Evolutionary conservation across 371 early-diverging fungal genomes (phyloP).

Genomic region (Mortierella sp.): DNA sequence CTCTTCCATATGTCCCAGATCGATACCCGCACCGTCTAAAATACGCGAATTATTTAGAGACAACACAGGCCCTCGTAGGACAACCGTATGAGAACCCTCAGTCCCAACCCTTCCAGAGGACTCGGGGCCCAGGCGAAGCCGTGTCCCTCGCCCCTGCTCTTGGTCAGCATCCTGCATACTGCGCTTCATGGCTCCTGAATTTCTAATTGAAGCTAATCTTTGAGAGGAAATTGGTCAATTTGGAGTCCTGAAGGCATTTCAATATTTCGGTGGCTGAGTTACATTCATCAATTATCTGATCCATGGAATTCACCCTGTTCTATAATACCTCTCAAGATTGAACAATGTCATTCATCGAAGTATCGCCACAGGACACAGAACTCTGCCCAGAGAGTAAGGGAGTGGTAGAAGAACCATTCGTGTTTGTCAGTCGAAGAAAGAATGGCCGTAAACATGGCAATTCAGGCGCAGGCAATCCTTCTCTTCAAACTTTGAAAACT

Average conservation of each 20-base stretch:
- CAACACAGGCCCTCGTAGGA: constrained; percentile 15
- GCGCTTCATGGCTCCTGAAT: constrained; percentile 32
- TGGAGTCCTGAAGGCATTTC: background rate
- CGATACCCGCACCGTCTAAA: constrained; percentile 5
- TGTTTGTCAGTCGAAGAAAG: constrained; percentile 36
- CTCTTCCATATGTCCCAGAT: constrained; percentile 7
- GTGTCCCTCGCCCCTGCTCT: constrained; percentile 18
- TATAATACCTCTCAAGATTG: background rate
- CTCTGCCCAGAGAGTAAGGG: too few relatives aligned
- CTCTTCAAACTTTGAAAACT: background rate
- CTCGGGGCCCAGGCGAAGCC: constrained; percentile 8
- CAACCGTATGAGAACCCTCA: constrained; percentile 21
- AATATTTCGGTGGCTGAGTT: constrained; percentile 7
- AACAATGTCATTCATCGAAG: constrained; percentile 17
- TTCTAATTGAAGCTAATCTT: background rate
- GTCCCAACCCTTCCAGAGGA: background rate
- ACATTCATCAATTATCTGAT: background rate
- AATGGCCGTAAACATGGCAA: constrained; percentile 12
- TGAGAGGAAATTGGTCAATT: background rate
- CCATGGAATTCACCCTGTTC: background rate
- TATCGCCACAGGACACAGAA: background rate
- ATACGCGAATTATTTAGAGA: constrained; percentile 8
- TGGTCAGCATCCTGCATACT: constrained; percentile 20
- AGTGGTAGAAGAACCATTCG: constrained; percentile 29
- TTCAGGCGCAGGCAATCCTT: background rate